Conservation (phyloP, 2,329 filamentous ascomycete genomes). For the Arthrobotrys sinensis region DNA sequence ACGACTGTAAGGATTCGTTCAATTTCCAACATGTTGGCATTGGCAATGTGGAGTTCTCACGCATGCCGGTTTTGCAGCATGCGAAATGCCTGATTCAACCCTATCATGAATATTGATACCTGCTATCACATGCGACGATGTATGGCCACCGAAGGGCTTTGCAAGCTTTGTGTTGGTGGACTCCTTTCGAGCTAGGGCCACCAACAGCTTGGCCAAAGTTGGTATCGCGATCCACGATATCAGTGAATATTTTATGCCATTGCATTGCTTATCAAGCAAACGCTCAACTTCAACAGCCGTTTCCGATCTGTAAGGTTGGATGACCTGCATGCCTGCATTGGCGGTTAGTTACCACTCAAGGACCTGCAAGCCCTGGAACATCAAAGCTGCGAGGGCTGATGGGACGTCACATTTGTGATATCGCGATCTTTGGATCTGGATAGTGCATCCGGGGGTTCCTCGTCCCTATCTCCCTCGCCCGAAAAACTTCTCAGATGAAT, state of each 20-base stretch:
- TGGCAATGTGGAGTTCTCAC: neutral
- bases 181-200: slow-evolving; percentile 24
- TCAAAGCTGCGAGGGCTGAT: neutral
- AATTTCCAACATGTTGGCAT: slow-evolving; percentile 16
- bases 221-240: slow-evolving; percentile 24
- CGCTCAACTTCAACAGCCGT: neutral
- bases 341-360: slow-evolving; percentile 29
- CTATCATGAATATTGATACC: neutral
- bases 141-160: neutral
- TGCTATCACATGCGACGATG: slow-evolving; percentile 18
- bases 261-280: slow-evolving; percentile 20
- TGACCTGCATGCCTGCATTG: slow-evolving; percentile 28
- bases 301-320: slow-evolving; percentile 9
- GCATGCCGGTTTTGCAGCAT: slow-evolving; percentile 6
- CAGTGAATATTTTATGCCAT: neutral
- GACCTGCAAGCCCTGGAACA: slow-evolving; percentile 10
- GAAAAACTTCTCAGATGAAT: slow-evolving; percentile 30
- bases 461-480: slow-evolving; percentile 26
- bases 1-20: neutral
- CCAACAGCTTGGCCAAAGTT: slow-evolving; percentile 8
- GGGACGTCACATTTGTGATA: slow-evolving; percentile 44
- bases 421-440: slow-evolving; percentile 27
- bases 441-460: slow-evolving; percentile 24
- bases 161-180: neutral
- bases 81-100: slow-evolving; percentile 13